Evolutionary conservation across 23 red algal genomes (phyloP), one percentile per base, ranked within the genome.

Genomic region (Chondrus crispus): DNA sequence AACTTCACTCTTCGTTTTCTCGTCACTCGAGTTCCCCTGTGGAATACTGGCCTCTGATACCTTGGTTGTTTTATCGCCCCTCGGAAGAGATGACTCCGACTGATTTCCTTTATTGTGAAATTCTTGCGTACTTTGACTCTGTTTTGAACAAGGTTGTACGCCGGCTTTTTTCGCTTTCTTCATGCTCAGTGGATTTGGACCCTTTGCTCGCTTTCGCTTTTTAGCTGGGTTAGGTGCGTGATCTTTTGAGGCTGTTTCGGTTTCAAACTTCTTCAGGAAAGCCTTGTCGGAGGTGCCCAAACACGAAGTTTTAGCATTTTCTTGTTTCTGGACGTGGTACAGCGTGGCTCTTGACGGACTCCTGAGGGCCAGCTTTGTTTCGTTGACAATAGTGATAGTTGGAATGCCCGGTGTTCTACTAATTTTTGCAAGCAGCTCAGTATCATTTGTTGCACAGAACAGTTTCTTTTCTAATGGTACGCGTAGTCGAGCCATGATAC

Each of bases 141-240:
- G n/a, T n/a, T n/a, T n/a, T n/a, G n/a, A n/a, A n/a, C n/a, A n/a
- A n/a, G n/a, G n/a, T n/a, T n/a, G n/a, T n/a, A n/a, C n/a, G n/a
- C n/a, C n/a, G n/a, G 51, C 35, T 40, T 77, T 89, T 24, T 54
- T 84, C 11, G 77, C 38, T 68, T 84, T 92, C 46, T 92, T 92
- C 36, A 92, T 50, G 55, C 89, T 92, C 22, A 92, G 66, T 6
- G 89, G 89, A 62, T 92, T 92, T 29, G 89, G 89, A 13, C 75
- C 89, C 45, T 92, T 92, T 2, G 89, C 77, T 33, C 44, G 30
- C 68, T 79, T 81, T 40, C 69, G 47, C 69, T 70, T 92, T 37
- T 48, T 74, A 38, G 72, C 48, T 42, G 29, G 29, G 46, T 24
- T 90, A 3, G 47, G 85, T 5, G 29, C 29, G 7, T 49, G 66